Evolutionary conservation across 306 rosid species (phyloP).

Genomic region (Fagus sylvatica): DNA sequence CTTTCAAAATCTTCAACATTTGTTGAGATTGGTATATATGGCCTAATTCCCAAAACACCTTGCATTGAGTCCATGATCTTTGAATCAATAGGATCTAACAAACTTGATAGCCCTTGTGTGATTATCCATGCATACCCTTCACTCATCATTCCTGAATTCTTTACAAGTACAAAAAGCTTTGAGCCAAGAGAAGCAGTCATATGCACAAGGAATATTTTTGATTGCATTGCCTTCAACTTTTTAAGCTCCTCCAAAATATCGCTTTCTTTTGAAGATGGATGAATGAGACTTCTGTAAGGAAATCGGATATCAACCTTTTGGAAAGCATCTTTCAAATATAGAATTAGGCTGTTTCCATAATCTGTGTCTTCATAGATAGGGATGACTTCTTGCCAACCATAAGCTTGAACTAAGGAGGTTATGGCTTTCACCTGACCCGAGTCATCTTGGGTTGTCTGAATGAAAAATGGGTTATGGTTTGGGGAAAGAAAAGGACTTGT

Average conservation of each 20-base stretch:
- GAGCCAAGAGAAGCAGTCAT: slow-evolving; percentile 22
- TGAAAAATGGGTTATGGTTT: slow-evolving; percentile 22
- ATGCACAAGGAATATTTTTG: slow-evolving; percentile 36
- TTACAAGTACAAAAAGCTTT: slow-evolving; percentile 20
- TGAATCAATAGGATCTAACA: slow-evolving; percentile 3
- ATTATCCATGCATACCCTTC: slow-evolving; percentile 29
- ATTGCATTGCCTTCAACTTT: neutral
- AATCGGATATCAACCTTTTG: slow-evolving; percentile 15
- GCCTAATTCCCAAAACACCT: slow-evolving; percentile 44
- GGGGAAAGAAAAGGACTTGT: slow-evolving; percentile 40
- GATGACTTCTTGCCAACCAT: slow-evolving; percentile 32
- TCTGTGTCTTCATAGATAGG: slow-evolving; percentile 35
- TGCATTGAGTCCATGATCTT: slow-evolving; percentile 32
- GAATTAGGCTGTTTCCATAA: slow-evolving; percentile 38
- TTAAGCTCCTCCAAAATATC: slow-evolving; percentile 16
- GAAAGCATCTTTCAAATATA: slow-evolving; percentile 26
- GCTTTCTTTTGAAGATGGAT: neutral
- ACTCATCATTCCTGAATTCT: slow-evolving; percentile 19
- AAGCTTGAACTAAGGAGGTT: slow-evolving; percentile 21
- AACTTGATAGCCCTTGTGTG: slow-evolving; percentile 20
- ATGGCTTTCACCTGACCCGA: slow-evolving; percentile 26
- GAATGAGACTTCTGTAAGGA: slow-evolving; percentile 14
- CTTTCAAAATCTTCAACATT: slow-evolving; percentile 13
- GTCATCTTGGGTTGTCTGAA: slow-evolving; percentile 31
- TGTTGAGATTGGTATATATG: neutral